phyloP scores from a whole-genome alignment of 1,139 yeast species.

The Meyerozyma athensensis region DNA sequence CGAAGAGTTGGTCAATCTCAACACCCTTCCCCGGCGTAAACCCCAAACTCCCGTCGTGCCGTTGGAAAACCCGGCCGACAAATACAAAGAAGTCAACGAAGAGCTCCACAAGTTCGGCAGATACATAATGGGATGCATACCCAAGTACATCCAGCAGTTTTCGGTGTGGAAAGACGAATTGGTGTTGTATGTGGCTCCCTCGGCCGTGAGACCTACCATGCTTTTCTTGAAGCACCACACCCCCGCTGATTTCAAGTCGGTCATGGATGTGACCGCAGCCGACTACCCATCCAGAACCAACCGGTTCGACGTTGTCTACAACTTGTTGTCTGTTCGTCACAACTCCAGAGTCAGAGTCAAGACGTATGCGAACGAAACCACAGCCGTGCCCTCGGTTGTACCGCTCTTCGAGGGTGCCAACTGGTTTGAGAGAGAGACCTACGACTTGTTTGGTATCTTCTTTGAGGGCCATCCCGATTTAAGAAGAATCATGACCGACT shows the following conservation, averaged over 20 bases:
- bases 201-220: slow-evolving; percentile 66
- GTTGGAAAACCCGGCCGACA: slow-evolving; percentile 73
- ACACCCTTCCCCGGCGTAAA: slow-evolving; percentile 37
- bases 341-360: slow-evolving; percentile 86
- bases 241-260: slow-evolving; percentile 72
- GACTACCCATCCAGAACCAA: slow-evolving; percentile 82
- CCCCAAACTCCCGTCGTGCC: slow-evolving; percentile 45
- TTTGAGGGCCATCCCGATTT: slow-evolving; percentile 88
- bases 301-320: slow-evolving; percentile 85
- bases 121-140: slow-evolving; percentile 73
- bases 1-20: slow-evolving; percentile 35
- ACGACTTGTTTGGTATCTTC: slow-evolving; percentile 81
- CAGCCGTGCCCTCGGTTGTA: slow-evolving; percentile 75
- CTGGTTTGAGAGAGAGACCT: slow-evolving; percentile 89
- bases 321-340: slow-evolving; percentile 74
- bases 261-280: slow-evolving; percentile 80
- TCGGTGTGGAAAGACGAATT: slow-evolving; percentile 91
- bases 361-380: slow-evolving; percentile 80
- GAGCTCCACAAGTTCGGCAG: slow-evolving; percentile 81
- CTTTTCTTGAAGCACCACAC: slow-evolving; percentile 74
- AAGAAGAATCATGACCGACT: slow-evolving; percentile 87
- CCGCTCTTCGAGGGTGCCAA: slow-evolving; percentile 74
- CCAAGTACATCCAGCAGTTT: slow-evolving; percentile 79
- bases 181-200: slow-evolving; percentile 71
- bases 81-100: slow-evolving; percentile 62